Evolutionary conservation across 2,329 filamentous ascomycete genomes (phyloP).

Genomic region (Tetracladium maxilliforme): DNA sequence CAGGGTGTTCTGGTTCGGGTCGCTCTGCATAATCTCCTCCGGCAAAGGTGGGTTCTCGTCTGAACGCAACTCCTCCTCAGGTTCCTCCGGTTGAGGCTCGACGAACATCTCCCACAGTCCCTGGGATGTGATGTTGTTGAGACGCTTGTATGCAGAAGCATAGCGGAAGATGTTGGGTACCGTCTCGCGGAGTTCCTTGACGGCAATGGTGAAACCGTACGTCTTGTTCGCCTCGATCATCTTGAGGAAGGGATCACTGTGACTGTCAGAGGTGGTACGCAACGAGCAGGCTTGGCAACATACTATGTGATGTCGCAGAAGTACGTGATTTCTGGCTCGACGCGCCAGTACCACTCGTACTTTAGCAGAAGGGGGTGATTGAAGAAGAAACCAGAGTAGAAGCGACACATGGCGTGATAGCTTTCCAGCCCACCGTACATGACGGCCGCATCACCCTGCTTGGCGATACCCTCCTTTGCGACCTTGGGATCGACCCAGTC

Average conservation of each 20-base stretch:
- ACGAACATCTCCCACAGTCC: conserved; percentile 99
- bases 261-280: not conserved
- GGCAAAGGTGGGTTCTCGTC: conserved; percentile 54
- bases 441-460: conserved; percentile 92
- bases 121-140: conserved; percentile 78
- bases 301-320: conserved; percentile 99
- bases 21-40: conserved; percentile 66
- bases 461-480: conserved; percentile 87
- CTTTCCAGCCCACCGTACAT: conserved; percentile 99
- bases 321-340: conserved; percentile 99
- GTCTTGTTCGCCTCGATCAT: conserved; percentile 96
- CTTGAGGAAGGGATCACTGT: conserved; percentile 81
- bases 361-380: conserved; percentile 90
- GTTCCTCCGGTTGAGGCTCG: conserved; percentile 53
- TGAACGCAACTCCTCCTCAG: conserved; percentile 38
- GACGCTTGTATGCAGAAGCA: conserved; percentile 91
- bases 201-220: conserved; percentile 96
- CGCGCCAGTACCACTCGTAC: conserved; percentile 99
- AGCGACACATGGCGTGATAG: conserved; percentile 98
- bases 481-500: conserved; percentile 93
- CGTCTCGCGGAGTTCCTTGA: conserved; percentile 94
- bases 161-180: conserved; percentile 98
- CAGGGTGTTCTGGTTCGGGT: conserved; percentile 55
- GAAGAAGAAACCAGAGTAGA: conserved; percentile 98
- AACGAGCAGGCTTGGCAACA: conserved; percentile 13